A percentile compares a stretch with the other conserved stretches of the same genome.
These are phyloP conservation scores for Paraphaeosphaeria sporulosa DNA, from an alignment of 2,329 filamentous ascomycete species.

Conservation along the genomic window DNA sequence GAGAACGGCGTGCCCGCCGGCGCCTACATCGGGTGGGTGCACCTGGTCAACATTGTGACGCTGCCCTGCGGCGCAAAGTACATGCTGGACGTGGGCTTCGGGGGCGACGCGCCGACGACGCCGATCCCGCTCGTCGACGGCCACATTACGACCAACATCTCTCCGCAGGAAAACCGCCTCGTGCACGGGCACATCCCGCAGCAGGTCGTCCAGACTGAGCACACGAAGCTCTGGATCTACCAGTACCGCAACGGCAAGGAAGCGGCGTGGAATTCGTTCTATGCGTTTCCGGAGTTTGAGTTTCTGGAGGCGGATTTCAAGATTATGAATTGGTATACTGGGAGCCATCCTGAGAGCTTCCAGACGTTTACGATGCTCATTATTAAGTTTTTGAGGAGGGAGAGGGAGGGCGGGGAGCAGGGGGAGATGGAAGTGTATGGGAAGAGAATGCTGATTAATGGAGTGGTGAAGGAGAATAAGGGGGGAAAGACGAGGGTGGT, in stretches of 20 bases:
- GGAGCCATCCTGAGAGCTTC: constrained; percentile 40
- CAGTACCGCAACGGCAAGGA: constrained; percentile 57
- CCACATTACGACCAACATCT: constrained; percentile 58
- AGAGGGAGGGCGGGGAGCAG: constrained; percentile 38
- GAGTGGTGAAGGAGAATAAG: constrained; percentile 54
- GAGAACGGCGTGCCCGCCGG: constrained; percentile 44
- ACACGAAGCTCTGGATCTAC: constrained; percentile 67
- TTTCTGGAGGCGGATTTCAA: constrained; percentile 51
- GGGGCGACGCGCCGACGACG: constrained; percentile 65
- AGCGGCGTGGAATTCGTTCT: constrained; percentile 52
- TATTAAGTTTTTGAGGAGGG: constrained; percentile 48
- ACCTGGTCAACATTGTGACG: constrained; percentile 69
- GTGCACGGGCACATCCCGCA: constrained; percentile 58
- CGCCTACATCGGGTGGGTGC: constrained; percentile 60
- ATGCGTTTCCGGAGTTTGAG: constrained; percentile 51
- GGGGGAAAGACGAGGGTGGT: constrained; percentile 51
- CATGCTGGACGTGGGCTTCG: constrained; percentile 70
- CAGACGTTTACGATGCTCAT: constrained; percentile 44
- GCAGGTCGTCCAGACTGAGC: constrained; percentile 45
- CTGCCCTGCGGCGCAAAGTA: constrained; percentile 60
- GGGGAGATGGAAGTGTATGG: constrained; percentile 39
- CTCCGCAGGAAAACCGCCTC: constrained; percentile 64
- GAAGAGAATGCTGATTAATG: constrained; percentile 52
- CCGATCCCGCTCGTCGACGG: constrained; percentile 62
- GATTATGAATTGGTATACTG: constrained; percentile 50